These are phyloP conservation scores for Ganoderma meredithae DNA, from an alignment of 1,284 basidiomycete species.

Conservation along the genomic window DNA sequence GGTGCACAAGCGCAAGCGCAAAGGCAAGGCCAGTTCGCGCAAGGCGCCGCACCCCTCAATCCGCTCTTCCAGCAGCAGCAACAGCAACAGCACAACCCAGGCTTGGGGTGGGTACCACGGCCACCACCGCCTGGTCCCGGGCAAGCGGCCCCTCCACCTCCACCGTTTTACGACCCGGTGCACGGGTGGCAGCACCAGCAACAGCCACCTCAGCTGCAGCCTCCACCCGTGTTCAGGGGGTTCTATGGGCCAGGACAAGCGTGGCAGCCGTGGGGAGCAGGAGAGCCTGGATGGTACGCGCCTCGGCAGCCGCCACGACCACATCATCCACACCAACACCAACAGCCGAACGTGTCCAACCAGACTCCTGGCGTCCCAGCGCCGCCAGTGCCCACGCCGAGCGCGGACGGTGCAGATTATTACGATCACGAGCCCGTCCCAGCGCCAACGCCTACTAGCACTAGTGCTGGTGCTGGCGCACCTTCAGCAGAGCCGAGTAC, in stretches of 20 bases:
- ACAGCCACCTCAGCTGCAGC: slow-evolving; percentile 41
- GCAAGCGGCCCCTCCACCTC: slow-evolving; percentile 32
- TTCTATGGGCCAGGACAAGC: slow-evolving; percentile 68
- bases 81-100: slow-evolving; percentile 27
- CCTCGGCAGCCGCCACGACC: not conserved
- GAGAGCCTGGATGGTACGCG: slow-evolving; percentile 40
- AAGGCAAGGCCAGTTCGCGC: slow-evolving; percentile 22
- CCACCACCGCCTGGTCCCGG: slow-evolving; percentile 19
- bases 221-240: slow-evolving; percentile 49
- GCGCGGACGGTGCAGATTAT: not conserved
- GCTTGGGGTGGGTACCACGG: slow-evolving; percentile 15
- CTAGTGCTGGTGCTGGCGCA: too few species aligned
- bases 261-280: slow-evolving; percentile 65
- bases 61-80: slow-evolving; percentile 26
- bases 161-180: slow-evolving; percentile 36
- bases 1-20: slow-evolving; percentile 29
- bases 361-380: slow-evolving; percentile 15
- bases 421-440: slow-evolving; percentile 11
- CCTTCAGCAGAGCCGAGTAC: not conserved
- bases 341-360: slow-evolving; percentile 27
- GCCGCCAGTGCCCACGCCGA: slow-evolving; percentile 12
- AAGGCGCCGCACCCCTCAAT: slow-evolving; percentile 23
- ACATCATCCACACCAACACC: slow-evolving; percentile 1
- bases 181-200: slow-evolving; percentile 33
- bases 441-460: slow-evolving; percentile 18